Conservation (phyloP, 1,139 yeast species). For the Suhomyces yuchorum region DNA sequence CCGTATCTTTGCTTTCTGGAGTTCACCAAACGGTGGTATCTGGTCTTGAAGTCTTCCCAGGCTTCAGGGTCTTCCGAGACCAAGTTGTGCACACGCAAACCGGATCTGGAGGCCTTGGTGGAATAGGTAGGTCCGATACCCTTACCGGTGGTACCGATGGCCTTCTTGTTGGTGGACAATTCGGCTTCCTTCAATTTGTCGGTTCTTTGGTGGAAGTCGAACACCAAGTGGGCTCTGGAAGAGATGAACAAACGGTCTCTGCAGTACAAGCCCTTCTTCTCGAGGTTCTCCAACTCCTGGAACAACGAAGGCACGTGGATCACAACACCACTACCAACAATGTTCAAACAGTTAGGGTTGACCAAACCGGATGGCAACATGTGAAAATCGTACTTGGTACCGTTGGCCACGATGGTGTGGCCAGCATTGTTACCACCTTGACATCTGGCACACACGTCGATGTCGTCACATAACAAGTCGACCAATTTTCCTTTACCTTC, state of each 20-base stretch:
- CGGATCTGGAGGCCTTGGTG: conserved; percentile 95
- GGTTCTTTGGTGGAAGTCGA: conserved; percentile 96
- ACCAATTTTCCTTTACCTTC: conserved; percentile 99
- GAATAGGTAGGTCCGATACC: conserved; percentile 99
- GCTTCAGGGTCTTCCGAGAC: conserved; percentile 87
- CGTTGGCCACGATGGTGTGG: conserved; percentile 92
- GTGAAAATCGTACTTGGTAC: conserved; percentile 92
- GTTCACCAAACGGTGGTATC: conserved; percentile 73
- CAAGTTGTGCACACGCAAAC: conserved; percentile 94
- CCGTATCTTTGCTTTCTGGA: conserved; percentile 91
- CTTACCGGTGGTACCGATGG: conserved; percentile 98
- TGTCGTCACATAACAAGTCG: conserved; percentile 87
- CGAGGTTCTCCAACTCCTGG: conserved; percentile 78
- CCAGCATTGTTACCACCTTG: conserved; percentile 99
- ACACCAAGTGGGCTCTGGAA: conserved; percentile 93
- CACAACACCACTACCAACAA: conserved; percentile 96
- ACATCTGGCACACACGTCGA: conserved; percentile 97
- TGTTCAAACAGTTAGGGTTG: conserved; percentile 84
- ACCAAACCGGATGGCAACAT: conserved; percentile 97
- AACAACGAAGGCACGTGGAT: conserved; percentile 93
- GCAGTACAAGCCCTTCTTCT: conserved; percentile 77
- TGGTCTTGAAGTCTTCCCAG: conserved; percentile 86
- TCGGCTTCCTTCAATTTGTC: conserved; percentile 95
- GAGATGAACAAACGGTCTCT: conserved; percentile 82
- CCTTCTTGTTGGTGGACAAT: conserved; percentile 76